Evolutionary conservation across 768 basidiomycete species (phyloP), one percentile per base, ranked within the genome.

Genomic region (Suillus sp.): DNA sequence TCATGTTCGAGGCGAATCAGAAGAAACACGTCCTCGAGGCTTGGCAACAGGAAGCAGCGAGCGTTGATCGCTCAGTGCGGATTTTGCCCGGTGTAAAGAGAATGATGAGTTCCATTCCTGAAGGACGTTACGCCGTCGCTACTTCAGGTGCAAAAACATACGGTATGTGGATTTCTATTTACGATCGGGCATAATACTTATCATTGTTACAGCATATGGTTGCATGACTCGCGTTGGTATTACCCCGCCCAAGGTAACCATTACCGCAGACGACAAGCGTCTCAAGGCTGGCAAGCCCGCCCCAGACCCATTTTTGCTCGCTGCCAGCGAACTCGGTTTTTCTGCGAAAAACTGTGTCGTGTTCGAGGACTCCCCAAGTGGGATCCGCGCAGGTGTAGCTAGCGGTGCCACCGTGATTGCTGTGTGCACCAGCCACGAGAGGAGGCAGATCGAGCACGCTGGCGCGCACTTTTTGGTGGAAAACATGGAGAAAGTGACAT

Each of bases 181-280:
- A 8, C 20, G 59, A 4, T 42, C 16, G 43, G 14, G 22, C 35
- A n/a, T 47, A 22, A 58, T 20, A 10, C 37, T 35, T 1, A 62
- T 61, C 45, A 18, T 25, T 7, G 8, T 16, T 59, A 14, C 58
- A 86, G 84, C 87, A 22, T 77, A 85, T 67, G 88, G 88, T n/a
- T 88, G 87, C 68, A 85, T 90, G 82, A 81, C 80, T 5, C 86
- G 88, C 53, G 89, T 88, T 34, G 88, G 87, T 14, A 90, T 91
- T 74, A 78, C 78, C 2, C 86, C 87, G 9, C 89, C 90, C 27
- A 73, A 78, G 53, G 83, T 90, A 45, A 90, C 88, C 34, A 88
- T 91, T 74, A 91, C 90, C 32, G 89, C 88, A 47, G 89, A 91
- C 71, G 88, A 91, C 79, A 84, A 86, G 68, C 86, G 89, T 38